These are phyloP conservation scores for Penicillium macrosclerotiorum DNA, from an alignment of 495 filamentous ascomycete genomes.

Conservation along the genomic window DNA sequence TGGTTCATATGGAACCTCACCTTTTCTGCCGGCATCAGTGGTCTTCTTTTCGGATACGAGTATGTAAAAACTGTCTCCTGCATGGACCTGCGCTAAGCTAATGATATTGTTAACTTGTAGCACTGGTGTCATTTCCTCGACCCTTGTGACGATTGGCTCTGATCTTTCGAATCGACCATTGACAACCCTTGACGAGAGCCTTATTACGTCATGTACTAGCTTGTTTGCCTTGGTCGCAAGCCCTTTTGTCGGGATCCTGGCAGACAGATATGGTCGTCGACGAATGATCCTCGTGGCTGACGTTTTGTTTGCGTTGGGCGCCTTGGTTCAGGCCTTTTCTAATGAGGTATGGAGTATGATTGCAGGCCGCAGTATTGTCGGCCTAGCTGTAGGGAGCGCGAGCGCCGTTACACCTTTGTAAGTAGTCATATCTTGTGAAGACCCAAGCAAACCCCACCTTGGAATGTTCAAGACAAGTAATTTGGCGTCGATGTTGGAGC, in stretches of 20 bases:
- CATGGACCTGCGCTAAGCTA: conserved; percentile 13
- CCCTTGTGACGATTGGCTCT: conserved; percentile 72
- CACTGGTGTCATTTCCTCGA: conserved; percentile 89
- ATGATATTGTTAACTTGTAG: conserved; percentile 38
- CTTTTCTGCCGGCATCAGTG: conserved; percentile 77
- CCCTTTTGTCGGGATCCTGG: conserved; percentile 72
- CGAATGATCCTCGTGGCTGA: conserved; percentile 78
- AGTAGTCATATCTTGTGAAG: conserved; percentile 13
- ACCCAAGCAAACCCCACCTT: neutral
- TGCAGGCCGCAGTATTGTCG: conserved; percentile 74
- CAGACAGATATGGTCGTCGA: conserved; percentile 72
- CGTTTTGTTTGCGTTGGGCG: conserved; percentile 71
- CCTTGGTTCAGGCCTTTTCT: conserved; percentile 67
- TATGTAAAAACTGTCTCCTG: conserved; percentile 23
- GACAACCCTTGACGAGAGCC: conserved; percentile 73
- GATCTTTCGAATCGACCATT: conserved; percentile 68
- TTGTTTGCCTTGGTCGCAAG: conserved; percentile 75
- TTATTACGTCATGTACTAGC: conserved; percentile 80
- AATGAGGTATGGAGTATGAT: conserved; percentile 68
- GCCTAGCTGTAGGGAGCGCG: conserved; percentile 77
- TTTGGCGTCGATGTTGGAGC: too few relatives aligned
- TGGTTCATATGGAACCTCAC: conserved; percentile 73
- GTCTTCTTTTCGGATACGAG: conserved; percentile 86
- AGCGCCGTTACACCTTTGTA: conserved; percentile 80
- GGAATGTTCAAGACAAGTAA: too few relatives aligned